Conservation (phyloP, 1,284 basidiomycete genomes). For the Inonotus hispidus region DNA sequence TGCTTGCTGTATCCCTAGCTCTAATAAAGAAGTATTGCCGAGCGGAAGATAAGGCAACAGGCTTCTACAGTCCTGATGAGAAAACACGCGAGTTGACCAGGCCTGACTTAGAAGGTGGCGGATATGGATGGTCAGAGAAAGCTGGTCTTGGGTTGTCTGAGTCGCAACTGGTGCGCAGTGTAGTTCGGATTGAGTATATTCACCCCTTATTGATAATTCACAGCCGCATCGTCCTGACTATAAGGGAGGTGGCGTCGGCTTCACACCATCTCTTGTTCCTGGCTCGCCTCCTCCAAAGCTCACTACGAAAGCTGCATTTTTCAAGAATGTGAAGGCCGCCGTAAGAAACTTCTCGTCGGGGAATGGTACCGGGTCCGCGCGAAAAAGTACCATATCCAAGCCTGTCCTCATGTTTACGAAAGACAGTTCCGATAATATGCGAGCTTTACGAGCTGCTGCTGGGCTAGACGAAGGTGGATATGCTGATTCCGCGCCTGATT, state of each 20-base stretch:
- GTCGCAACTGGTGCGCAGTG: neutral
- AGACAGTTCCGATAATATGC: constrained; percentile 7
- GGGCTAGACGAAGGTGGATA: neutral
- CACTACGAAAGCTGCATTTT: constrained; percentile 12
- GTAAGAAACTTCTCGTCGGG: constrained; percentile 8
- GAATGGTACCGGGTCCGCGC: neutral
- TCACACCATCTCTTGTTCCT: constrained; percentile 7
- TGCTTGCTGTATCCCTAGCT: constrained; percentile 51
- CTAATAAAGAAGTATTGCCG: constrained; percentile 47
- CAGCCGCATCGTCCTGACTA: constrained; percentile 1
- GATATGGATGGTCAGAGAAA: constrained; percentile 28
- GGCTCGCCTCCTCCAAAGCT: constrained; percentile 8
- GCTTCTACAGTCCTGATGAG: constrained; percentile 14
- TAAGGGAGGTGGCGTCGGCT: constrained; percentile 7
- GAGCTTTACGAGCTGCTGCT: constrained; percentile 6
- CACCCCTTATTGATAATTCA: neutral
- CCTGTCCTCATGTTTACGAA: constrained; percentile 16
- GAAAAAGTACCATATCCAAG: constrained; percentile 9
- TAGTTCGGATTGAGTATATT: constrained; percentile 23
- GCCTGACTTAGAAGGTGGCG: constrained; percentile 12
- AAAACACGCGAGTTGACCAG: neutral
- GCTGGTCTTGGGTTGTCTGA: constrained; percentile 24
- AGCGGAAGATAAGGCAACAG: constrained; percentile 49
- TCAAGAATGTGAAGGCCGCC: constrained; percentile 7
- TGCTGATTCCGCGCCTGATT: neutral